Percentiles rank a stretch among this genome's conserved stretches.
phyloP scores from a whole-genome alignment of 2,329 filamentous ascomycete species.

The Stemphylium vesicarium region DNA sequence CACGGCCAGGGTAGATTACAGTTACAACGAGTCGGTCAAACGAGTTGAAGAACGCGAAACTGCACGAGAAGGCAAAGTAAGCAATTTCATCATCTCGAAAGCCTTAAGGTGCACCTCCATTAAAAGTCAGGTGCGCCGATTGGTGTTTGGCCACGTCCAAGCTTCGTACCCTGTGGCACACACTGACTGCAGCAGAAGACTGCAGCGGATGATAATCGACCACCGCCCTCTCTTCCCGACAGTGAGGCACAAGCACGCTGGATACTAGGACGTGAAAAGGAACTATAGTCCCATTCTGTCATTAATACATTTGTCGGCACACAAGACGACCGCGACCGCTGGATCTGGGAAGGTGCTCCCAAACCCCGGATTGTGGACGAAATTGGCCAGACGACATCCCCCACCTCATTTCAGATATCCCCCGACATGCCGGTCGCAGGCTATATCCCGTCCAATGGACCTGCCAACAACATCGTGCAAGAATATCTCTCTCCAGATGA shows the following conservation, averaged over 20 bases:
- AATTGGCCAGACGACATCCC: not conserved
- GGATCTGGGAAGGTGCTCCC: slow-evolving; percentile 17
- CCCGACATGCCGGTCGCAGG: slow-evolving; percentile 28
- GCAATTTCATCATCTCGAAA: not conserved
- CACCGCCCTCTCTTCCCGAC: not conserved
- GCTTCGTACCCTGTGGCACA: not conserved
- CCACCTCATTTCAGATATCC: not conserved
- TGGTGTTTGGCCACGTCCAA: not conserved
- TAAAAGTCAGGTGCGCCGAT: not conserved
- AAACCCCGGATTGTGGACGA: not conserved
- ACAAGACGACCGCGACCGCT: slow-evolving; percentile 19
- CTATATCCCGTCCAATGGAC: slow-evolving; percentile 23
- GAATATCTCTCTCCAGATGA: slow-evolving; percentile 44
- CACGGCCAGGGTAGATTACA: slow-evolving; percentile 14
- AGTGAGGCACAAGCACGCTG: slow-evolving; percentile 2
- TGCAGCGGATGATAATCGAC: not conserved
- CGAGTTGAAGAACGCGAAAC: not conserved
- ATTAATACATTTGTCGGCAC: slow-evolving; percentile 18
- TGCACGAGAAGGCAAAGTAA: not conserved
- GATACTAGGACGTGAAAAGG: slow-evolving; percentile 7
- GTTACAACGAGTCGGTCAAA: not conserved
- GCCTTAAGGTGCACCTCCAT: no score
- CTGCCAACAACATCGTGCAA: slow-evolving; percentile 44
- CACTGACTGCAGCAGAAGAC: slow-evolving; percentile 8
- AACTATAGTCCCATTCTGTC: slow-evolving; percentile 10